Percentiles rank a stretch among this genome's conserved stretches.
These are phyloP conservation scores for Dothideomycetidae sp. DNA, from an alignment of 2,329 filamentous ascomycete species.

Conservation along the genomic window DNA sequence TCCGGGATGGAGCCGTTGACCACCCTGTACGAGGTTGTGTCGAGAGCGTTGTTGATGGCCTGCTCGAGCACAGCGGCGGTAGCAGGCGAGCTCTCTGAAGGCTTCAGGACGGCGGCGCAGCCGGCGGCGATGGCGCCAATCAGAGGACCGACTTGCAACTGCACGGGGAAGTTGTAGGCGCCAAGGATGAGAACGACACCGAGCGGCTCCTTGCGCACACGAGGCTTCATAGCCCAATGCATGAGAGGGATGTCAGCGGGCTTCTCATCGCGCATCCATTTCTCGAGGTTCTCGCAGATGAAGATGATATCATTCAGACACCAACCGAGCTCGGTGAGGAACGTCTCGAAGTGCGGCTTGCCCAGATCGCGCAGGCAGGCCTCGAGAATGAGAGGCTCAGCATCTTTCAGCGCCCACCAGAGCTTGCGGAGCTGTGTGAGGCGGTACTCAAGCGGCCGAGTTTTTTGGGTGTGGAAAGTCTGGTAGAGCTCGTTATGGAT, in stretches of 20 bases:
- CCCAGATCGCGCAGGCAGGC: slow-evolving; percentile 65
- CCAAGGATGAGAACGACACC: slow-evolving; percentile 74
- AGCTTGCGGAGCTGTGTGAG: slow-evolving; percentile 79
- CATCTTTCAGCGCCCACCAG: slow-evolving; percentile 82
- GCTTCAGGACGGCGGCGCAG: slow-evolving; percentile 81
- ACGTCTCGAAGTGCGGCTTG: slow-evolving; percentile 63
- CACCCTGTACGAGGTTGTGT: slow-evolving; percentile 59
- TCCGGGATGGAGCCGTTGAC: slow-evolving; percentile 72
- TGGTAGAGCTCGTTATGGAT: slow-evolving; percentile 47
- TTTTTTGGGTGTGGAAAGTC: slow-evolving; percentile 67
- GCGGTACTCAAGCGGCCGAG: slow-evolving; percentile 68
- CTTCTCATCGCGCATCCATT: slow-evolving; percentile 71
- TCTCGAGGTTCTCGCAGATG: slow-evolving; percentile 60
- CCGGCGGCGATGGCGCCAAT: slow-evolving; percentile 86
- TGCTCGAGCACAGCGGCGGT: slow-evolving; percentile 67
- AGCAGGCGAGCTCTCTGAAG: slow-evolving; percentile 66
- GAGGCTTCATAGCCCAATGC: slow-evolving; percentile 56
- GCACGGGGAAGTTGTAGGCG: slow-evolving; percentile 86
- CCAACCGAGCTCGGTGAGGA: slow-evolving; percentile 63
- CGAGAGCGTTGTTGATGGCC: slow-evolving; percentile 61
- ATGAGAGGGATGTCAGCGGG: slow-evolving; percentile 54
- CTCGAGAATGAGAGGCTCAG: slow-evolving; percentile 55
- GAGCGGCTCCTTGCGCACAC: slow-evolving; percentile 74
- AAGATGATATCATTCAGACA: slow-evolving; percentile 68
- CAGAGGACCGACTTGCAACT: slow-evolving; percentile 62